Base-by-base conservation (phyloP, 352 stramenopile species). In the Phytophthora multivora region DNA sequence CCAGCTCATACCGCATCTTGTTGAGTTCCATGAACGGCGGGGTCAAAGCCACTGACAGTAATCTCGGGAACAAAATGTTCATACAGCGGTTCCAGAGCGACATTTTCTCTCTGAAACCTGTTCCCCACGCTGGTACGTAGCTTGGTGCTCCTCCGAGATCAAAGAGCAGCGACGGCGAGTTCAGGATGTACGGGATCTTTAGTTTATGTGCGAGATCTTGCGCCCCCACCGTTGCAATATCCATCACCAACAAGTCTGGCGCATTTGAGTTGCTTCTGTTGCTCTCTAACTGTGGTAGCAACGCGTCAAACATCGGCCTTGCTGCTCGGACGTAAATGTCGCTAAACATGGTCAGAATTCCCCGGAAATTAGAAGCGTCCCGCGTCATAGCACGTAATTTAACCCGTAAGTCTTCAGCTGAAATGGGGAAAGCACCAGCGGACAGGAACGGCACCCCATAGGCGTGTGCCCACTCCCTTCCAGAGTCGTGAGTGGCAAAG, bases 21-120 rank as follows among this genome's bases (percentile, higher is more conserved):
- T 96, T 96, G 46, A 95, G 59, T 63, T 93, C 80, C 80, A 94
- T 91, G 71, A 95, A 96, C 28, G 88, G 84, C 38, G 88, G 86
- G n/a, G 88, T 96, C 59, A 96, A 73, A 18, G 87, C 88, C 21
- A 95, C 83, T 0, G 85, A 93, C 23, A 96, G 60, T 36, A 95
- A 64, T 5, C 85, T 66, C n/a, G 88, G 88, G 53, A 95, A 96
- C n/a, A 96, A 42, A 51, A 94, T 81, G 65, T 96, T 96, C 72
- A 96, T 90, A 60, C 86, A 96, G 16, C 88, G 85, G 51, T 95
- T 86, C 86, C 86, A 92, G 28, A 96, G 77, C 54, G 83, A 91
- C 88, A 95, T 96, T 38, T 84, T 72, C 31, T 81, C 69, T 35
- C 75, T 83, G 57, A 92, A 95, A 12, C 88, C 88, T 0, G 88